Conservation (phyloP, 202 grass and related monocot genomes). For the Setaria italica region DNA sequence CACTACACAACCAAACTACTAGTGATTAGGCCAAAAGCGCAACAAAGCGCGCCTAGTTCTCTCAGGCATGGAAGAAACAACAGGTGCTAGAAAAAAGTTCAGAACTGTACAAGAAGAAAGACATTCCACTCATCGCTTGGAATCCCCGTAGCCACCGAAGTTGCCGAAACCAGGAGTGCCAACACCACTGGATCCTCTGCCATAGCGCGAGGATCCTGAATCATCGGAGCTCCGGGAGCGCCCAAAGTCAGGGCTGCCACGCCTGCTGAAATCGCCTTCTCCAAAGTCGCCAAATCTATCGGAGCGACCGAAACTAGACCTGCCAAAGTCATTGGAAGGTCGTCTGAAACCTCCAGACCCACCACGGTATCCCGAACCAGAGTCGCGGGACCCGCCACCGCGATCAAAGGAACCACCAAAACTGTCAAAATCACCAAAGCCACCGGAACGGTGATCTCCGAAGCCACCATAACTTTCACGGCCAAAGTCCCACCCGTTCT, state of each 20-base stretch:
- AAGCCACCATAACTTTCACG: constrained; percentile 50
- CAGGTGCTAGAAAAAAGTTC: constrained; percentile 29
- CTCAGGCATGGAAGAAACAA: constrained; percentile 13
- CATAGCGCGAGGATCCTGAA: constrained; percentile 37
- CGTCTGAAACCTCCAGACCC: constrained; percentile 53
- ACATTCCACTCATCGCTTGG: not conserved
- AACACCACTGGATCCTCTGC: constrained; percentile 43
- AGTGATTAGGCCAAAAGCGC: not conserved
- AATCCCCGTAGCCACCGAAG: constrained; percentile 41
- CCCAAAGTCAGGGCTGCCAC: constrained; percentile 18
- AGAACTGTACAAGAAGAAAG: constrained; percentile 12
- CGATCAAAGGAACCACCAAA: constrained; percentile 39
- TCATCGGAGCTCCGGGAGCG: constrained; percentile 37
- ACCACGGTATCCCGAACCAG: constrained; percentile 45
- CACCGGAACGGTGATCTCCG: not conserved
- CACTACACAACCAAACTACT: constrained; percentile 11
- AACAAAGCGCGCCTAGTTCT: not conserved
- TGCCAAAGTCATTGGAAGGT: constrained; percentile 54
- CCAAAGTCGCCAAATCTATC: constrained; percentile 49
- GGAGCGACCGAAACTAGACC: constrained; percentile 41
- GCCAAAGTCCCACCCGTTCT: constrained; percentile 47
- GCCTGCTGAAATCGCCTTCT: constrained; percentile 42
- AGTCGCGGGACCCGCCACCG: constrained; percentile 28
- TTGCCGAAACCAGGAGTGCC: constrained; percentile 46
- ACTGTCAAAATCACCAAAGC: constrained; percentile 46